Conservation (phyloP, 2,329 filamentous ascomycete species). For the Colletotrichum karsti region DNA sequence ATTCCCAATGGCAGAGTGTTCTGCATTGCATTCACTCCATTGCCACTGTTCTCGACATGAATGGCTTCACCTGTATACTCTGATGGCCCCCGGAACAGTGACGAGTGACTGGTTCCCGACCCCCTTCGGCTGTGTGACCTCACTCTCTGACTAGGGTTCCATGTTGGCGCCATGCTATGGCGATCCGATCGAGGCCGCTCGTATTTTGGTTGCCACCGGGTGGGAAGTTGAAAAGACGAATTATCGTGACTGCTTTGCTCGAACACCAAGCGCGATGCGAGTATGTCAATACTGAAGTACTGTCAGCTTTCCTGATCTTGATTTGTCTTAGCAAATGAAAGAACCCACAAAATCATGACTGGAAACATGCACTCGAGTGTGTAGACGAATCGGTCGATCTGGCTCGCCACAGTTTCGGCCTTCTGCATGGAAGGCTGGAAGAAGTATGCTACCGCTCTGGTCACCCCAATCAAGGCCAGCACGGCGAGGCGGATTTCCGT, state of each 20-base stretch:
- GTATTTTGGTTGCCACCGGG: neutral
- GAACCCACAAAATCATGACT: constrained; percentile 32
- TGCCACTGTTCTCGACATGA: neutral
- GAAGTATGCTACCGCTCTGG: constrained; percentile 47
- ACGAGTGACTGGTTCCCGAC: neutral
- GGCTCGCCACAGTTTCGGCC: constrained; percentile 43
- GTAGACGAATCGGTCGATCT: constrained; percentile 50
- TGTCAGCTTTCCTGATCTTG: neutral
- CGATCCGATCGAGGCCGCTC: no score
- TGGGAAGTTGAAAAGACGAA: neutral
- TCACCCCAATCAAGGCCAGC: constrained; percentile 45
- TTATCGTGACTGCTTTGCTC: constrained; percentile 18
- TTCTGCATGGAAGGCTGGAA: constrained; percentile 45
- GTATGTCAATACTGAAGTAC: constrained; percentile 32
- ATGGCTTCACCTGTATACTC: neutral
- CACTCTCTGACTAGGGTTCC: neutral
- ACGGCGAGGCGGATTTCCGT: constrained; percentile 48
- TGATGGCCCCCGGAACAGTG: neutral
- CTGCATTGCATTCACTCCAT: neutral
- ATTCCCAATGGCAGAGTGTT: neutral
- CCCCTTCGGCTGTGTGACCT: neutral
- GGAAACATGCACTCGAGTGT: constrained; percentile 51
- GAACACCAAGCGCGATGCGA: constrained; percentile 39
- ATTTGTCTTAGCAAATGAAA: neutral
- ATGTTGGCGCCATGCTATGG: no score